Evolutionary conservation across 768 basidiomycete species (phyloP).

Genomic region (Trametopsis cervina): DNA sequence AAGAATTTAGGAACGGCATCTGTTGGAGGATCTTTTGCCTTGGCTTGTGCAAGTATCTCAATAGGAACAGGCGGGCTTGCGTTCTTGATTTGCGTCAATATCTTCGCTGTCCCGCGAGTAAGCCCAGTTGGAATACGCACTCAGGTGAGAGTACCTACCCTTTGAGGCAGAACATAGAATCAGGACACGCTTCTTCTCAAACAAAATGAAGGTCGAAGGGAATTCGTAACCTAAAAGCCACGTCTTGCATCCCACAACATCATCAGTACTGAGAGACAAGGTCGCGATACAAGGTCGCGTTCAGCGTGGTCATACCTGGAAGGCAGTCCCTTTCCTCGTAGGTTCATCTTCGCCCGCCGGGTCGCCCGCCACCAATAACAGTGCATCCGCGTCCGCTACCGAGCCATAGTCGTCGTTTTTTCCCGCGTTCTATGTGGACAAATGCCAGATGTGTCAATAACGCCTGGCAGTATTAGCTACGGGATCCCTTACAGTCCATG

Average conservation of each 20-base stretch:
- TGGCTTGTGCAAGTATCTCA: conserved; percentile 72
- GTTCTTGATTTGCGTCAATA: conserved; percentile 70
- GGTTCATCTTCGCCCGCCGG: conserved; percentile 81
- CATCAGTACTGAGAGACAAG: conserved; percentile 17
- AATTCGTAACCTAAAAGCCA: conserved; percentile 98
- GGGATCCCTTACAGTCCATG: conserved; percentile 28
- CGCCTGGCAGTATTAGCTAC: neutral
- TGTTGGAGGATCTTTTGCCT: conserved; percentile 69
- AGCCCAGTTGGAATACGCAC: conserved; percentile 2
- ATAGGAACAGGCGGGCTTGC: conserved; percentile 51
- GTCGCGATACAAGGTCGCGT: neutral
- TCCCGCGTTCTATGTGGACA: conserved; percentile 44
- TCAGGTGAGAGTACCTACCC: conserved; percentile 39
- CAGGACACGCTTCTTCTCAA: conserved; percentile 67
- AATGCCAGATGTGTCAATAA: neutral
- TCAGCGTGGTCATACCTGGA: conserved; percentile 57
- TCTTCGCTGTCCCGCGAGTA: conserved; percentile 54
- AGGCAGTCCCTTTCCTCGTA: conserved; percentile 84
- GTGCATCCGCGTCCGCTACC: conserved; percentile 60
- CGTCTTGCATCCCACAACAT: conserved; percentile 45
- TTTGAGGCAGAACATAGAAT: conserved; percentile 87
- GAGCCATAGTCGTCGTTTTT: conserved; percentile 68
- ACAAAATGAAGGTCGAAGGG: conserved; percentile 85
- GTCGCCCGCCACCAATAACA: conserved; percentile 71
- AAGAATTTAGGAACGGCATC: conserved; percentile 70